Conservation (phyloP, 2,329 filamentous ascomycete species). For the Ciborinia camelliae region DNA sequence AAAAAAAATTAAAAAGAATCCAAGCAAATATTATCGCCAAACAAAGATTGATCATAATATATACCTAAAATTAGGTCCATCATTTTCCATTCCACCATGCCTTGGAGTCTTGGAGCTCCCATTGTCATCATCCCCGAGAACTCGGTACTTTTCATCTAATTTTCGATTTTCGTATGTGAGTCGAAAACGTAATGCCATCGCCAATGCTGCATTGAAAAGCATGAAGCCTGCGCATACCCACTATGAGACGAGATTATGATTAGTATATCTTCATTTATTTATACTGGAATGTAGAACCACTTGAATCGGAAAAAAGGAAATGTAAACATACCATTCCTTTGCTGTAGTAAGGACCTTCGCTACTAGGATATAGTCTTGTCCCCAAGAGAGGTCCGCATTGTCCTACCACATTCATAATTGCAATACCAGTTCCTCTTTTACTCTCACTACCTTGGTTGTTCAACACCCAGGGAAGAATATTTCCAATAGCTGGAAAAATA, state of each 20-base stretch:
- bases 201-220: slow-evolving; percentile 55
- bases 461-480: slow-evolving; percentile 67
- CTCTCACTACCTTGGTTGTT: slow-evolving; percentile 69
- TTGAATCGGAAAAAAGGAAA: background rate
- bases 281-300: background rate
- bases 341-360: slow-evolving; percentile 45
- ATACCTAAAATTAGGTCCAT: slow-evolving; percentile 13
- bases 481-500: slow-evolving; percentile 65
- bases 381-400: slow-evolving; percentile 62
- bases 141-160: slow-evolving; percentile 46
- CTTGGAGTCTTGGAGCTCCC: background rate
- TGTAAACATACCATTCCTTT: slow-evolving; percentile 46
- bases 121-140: slow-evolving; percentile 13
- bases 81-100: background rate
- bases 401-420: slow-evolving; percentile 63
- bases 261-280: background rate
- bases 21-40: background rate
- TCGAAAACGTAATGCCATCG: slow-evolving; percentile 50
- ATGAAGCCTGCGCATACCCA: slow-evolving; percentile 60
- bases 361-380: slow-evolving; percentile 58
- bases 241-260: slow-evolving; percentile 11
- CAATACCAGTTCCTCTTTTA: slow-evolving; percentile 62
- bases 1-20: background rate
- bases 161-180: slow-evolving; percentile 60
- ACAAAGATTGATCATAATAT: slow-evolving; percentile 1